Conservation (phyloP, 768 basidiomycete genomes). For the Pilatotrama ljubarskyi region DNA sequence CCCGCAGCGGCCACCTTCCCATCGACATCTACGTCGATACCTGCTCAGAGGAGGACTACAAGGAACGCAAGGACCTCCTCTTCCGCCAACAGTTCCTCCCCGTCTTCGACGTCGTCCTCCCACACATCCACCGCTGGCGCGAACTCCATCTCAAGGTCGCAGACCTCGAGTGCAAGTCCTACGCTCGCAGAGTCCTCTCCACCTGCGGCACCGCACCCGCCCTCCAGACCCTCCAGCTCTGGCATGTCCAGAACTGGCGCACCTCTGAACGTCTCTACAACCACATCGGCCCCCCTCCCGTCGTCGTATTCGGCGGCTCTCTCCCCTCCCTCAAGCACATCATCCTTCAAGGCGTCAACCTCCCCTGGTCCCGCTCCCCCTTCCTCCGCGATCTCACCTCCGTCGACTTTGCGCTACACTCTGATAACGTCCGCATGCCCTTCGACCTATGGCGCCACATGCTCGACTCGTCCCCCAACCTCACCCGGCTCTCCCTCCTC, state of each 20-base stretch:
- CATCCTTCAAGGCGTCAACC: slow-evolving; percentile 65
- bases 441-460: slow-evolving; percentile 56
- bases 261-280: slow-evolving; percentile 51
- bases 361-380: slow-evolving; percentile 59
- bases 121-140: slow-evolving; percentile 54
- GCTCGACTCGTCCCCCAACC: slow-evolving; percentile 48
- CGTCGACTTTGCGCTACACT: slow-evolving; percentile 61
- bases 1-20: slow-evolving; percentile 30
- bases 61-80: slow-evolving; percentile 50
- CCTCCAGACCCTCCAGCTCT: slow-evolving; percentile 61
- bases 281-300: slow-evolving; percentile 59
- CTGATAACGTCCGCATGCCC: slow-evolving; percentile 56
- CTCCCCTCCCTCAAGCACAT: slow-evolving; percentile 55
- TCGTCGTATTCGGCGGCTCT: slow-evolving; percentile 53
- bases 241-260: slow-evolving; percentile 62
- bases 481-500: slow-evolving; percentile 51
- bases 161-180: slow-evolving; percentile 57
- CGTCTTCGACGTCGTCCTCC: slow-evolving; percentile 37
- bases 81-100: slow-evolving; percentile 49
- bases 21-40: slow-evolving; percentile 62
- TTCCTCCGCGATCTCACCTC: slow-evolving; percentile 50
- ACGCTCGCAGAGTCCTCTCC: slow-evolving; percentile 50
- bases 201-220: slow-evolving; percentile 54
- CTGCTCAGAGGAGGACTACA: slow-evolving; percentile 49
- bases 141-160: slow-evolving; percentile 62